Evolutionary conservation across 2,329 filamentous ascomycete species (phyloP), one percentile per base, ranked within the genome.

Genomic region (Penicillium sp.): DNA sequence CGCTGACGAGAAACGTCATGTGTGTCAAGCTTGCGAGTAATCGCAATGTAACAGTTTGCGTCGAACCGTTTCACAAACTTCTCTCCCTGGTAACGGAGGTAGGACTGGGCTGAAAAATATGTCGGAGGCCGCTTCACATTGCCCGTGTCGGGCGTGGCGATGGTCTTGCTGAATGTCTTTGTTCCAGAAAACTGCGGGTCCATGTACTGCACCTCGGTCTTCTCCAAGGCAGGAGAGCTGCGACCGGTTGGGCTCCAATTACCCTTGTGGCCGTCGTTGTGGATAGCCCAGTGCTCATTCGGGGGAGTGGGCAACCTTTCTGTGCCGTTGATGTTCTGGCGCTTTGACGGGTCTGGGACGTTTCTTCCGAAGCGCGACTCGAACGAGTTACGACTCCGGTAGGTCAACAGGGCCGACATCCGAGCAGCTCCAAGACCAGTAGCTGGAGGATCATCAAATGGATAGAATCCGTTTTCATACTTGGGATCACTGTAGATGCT

Each of bases 11-110:
- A 96, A 29, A 99, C 88, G 75, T 99, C 95, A 77, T 99, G 95
- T 0, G 95, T 98, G 75, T 99, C 95, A 17, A 99, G 86, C 79
- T 99, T 99, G 71, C 95, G 90, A 5, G 95, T 98, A 78, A 99
- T 97, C 68, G 95, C 93, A 69, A 99, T 98, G 81, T 99, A 99
- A 81, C 95, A 99, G 77, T 99, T 99, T 71, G 93, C 92, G 78
- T 99, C 95, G 76, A 98, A 99, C 9, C 95, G 91, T 77, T 91
- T 93, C 70, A 98, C 95, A 71, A 99, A 99, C 78, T 99, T 99
- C 70, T 90, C 87, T 60, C 93, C 94, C 79, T 99, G 95, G 78
- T 99, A 99, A 21, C 95, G 91, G 48, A 99, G 86, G 78, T 99
- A 99, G 0, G 93, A 97, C 76, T 99, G 95, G 0, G 95, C 95